Conservation (phyloP, 2,329 filamentous ascomycete species). For the Seiridium unicorne region DNA sequence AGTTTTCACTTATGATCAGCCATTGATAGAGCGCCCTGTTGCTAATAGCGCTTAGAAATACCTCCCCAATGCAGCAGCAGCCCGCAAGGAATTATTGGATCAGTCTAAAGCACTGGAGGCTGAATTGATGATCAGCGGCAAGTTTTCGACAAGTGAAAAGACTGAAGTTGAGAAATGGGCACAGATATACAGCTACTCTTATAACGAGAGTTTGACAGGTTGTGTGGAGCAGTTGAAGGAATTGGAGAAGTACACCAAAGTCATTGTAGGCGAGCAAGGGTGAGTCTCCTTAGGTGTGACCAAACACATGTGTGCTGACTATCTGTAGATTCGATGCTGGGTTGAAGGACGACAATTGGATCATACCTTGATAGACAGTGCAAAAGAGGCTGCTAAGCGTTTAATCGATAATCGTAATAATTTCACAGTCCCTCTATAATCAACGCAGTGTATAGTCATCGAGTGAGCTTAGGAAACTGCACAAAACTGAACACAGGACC, state of each 20-base stretch:
- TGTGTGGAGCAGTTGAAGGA: conserved; percentile 54
- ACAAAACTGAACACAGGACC: too few relatives aligned
- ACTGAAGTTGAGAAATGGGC: conserved; percentile 46
- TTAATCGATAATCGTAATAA: too few relatives aligned
- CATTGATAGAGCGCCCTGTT: not conserved
- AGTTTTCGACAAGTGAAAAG: conserved; percentile 20
- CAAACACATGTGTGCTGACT: not conserved
- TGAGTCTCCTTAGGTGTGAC: conserved; percentile 18
- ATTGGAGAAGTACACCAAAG: conserved; percentile 55
- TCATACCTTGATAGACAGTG: not conserved
- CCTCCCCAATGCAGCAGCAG: conserved; percentile 53
- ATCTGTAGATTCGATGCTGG: not conserved
- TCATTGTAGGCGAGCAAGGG: conserved; percentile 55
- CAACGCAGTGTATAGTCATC: too few relatives aligned
- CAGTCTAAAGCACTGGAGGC: conserved; percentile 48
- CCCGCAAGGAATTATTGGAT: conserved; percentile 50
- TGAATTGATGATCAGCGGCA: conserved; percentile 27
- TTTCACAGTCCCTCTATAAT: too few relatives aligned
- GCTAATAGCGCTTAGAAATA: conserved; percentile 37
- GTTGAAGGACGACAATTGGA: not conserved
- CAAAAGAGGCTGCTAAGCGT: not conserved
- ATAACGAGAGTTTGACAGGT: conserved; percentile 51
- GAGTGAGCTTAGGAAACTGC: too few relatives aligned
- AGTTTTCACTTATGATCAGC: conserved; percentile 13
- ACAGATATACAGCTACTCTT: conserved; percentile 56